These are phyloP conservation scores for Fusarium pininemorale DNA, from an alignment of 2,329 filamentous ascomycete genomes.

Conservation along the genomic window DNA sequence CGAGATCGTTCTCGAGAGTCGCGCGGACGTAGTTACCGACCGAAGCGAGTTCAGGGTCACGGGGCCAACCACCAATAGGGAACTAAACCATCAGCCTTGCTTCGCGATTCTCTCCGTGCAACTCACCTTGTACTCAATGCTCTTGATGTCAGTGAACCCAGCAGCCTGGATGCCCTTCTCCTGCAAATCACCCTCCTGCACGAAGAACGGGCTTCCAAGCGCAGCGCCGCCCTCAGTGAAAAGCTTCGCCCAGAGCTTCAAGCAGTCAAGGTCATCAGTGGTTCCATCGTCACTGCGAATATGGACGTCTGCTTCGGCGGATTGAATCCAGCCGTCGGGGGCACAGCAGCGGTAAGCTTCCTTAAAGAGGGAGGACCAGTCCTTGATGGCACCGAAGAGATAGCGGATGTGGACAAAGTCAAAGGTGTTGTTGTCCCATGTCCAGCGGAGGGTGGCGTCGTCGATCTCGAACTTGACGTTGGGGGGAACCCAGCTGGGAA, in stretches of 20 bases:
- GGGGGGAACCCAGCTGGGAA: constrained; percentile 23
- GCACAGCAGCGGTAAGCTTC: constrained; percentile 32
- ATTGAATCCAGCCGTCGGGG: constrained; percentile 30
- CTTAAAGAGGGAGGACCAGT: constrained; percentile 22
- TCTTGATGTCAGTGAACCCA: constrained; percentile 32
- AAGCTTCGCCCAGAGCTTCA: constrained; percentile 24
- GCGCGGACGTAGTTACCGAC: constrained; percentile 34
- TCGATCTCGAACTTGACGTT: constrained; percentile 38
- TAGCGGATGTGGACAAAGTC: constrained; percentile 38
- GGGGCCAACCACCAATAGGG: constrained; percentile 35
- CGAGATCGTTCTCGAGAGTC: constrained; percentile 37
- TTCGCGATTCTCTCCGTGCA: fast-evolving
- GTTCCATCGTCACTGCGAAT: constrained; percentile 38
- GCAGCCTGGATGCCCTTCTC: constrained; percentile 27
- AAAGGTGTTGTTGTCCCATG: constrained; percentile 27
- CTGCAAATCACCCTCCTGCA: constrained; percentile 19
- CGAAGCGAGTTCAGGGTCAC: constrained; percentile 14
- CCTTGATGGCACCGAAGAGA: constrained; percentile 34
- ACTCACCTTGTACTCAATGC: constrained; percentile 31
- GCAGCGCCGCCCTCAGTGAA: constrained; percentile 28
- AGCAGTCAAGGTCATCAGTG: constrained; percentile 12
- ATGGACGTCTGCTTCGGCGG: constrained; percentile 29
- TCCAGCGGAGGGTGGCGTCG: constrained; percentile 33
- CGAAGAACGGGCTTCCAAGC: constrained; percentile 24
- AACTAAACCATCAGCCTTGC: constrained; percentile 14